Evolutionary conservation across 306 rosid genomes (phyloP), one percentile per base, ranked within the genome.

Genomic region (Vigna mungo): DNA sequence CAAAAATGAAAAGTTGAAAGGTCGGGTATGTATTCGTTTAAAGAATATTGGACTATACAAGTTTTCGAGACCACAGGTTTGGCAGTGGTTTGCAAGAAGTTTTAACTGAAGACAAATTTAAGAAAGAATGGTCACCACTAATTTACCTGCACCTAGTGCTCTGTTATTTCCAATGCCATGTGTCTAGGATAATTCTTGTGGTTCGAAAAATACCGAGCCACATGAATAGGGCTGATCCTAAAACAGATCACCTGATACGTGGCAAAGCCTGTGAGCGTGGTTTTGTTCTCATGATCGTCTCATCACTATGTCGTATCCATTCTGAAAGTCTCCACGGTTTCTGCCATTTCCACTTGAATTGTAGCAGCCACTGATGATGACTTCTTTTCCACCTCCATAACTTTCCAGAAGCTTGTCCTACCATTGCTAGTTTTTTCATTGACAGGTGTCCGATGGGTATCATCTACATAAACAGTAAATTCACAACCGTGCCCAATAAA

Each of bases 301-400:
- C 99, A 55, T 96, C 98, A 54, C 98, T 96, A 83, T 90, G 97
- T 54, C 99, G 90, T 82, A 96, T 96, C 96, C 65, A 87, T 86
- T 96, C 98, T 60, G 99, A 93, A 43, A 96, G 97, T 89, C 82
- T 96, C 99, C 99, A 96, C 37, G 99, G 99, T 81, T 96, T 96
- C 84, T 96, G 99, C 99, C 99, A 96, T 73, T 91, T 96, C 99
- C 99, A 96, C 71, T 93, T 96, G 81, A 96, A 96, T 78, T 96
- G 98, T 32, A 96, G 56, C 18, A 92, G 89, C 98, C 99, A 96
- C 55, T 91, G 99, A 78, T 96, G 99, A 87, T 96, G 99, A 72
- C 99, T 96, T 91, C 99, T 91, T 80, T 96, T 96, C 99, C 99
- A 96, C 77, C 97, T 93, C 99, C 99, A 96, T 74, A 96, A 81